These are phyloP conservation scores for Talaromyces sp. DNA, from an alignment of 2,329 filamentous ascomycete species.

Conservation along the genomic window DNA sequence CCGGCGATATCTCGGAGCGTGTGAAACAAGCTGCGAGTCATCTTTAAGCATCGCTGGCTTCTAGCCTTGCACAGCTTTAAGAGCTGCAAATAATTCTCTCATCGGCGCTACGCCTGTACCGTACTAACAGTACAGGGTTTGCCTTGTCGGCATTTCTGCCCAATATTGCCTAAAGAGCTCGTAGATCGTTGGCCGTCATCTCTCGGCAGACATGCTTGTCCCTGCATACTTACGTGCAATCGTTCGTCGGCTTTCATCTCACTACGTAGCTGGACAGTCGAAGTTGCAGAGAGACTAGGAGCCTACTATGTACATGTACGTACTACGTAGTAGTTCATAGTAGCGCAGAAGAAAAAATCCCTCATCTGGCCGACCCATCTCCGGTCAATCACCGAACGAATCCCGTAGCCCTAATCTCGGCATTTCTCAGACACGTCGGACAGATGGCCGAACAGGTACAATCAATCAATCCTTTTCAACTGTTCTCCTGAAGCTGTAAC, in stretches of 20 bases:
- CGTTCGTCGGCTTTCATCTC: background rate
- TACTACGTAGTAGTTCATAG: too few relatives aligned
- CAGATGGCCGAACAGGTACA: background rate
- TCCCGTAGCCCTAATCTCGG: slow-evolving; percentile 3
- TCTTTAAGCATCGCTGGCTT: background rate
- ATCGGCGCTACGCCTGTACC: background rate
- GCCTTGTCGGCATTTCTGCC: slow-evolving; percentile 1
- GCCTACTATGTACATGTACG: too few relatives aligned
- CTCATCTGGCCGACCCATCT: background rate
- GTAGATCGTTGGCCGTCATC: background rate
- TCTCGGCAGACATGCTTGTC: background rate
- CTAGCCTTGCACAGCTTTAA: background rate
- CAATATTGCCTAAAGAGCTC: background rate
- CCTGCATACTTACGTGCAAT: background rate
- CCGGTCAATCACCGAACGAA: background rate
- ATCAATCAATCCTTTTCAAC: too few relatives aligned
- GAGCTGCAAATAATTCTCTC: background rate
- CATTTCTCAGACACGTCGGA: background rate
- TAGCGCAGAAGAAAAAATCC: too few relatives aligned
- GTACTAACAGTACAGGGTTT: too few relatives aligned
- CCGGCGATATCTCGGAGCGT: slow-evolving; percentile 1
- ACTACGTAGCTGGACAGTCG: too few relatives aligned
- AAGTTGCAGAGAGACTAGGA: background rate
- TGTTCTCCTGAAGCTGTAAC: background rate
- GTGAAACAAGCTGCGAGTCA: slow-evolving; percentile 3